Evolutionary conservation across 345 rosid species (phyloP).

Genomic region (Aurinia saxatilis): DNA sequence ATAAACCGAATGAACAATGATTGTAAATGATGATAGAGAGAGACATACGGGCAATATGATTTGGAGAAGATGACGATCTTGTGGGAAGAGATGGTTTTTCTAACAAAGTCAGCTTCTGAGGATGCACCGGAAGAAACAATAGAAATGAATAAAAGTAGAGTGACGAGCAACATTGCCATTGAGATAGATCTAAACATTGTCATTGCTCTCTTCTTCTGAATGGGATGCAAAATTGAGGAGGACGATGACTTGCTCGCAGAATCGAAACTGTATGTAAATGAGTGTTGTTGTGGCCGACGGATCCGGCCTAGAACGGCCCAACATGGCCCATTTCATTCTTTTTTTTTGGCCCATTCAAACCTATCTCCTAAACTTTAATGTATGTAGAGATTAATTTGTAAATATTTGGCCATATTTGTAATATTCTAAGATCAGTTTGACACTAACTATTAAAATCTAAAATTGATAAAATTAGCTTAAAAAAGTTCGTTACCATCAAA

Average conservation of each 20-base stretch:
- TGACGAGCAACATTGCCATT: constrained; percentile 4
- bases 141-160: constrained; percentile 18
- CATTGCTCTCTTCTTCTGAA: constrained; percentile 7
- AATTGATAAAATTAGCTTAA: not conserved
- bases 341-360: too few relatives aligned
- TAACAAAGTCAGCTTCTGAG: constrained; percentile 49
- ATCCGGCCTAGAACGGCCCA: not conserved
- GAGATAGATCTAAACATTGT: constrained; percentile 19
- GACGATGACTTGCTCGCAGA: not conserved
- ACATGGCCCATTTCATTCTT: too few relatives aligned
- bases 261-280: not conserved
- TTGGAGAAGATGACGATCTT: constrained; percentile 95
- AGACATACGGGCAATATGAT: constrained; percentile 83
- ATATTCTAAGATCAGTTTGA: too few relatives aligned
- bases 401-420: too few relatives aligned
- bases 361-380: too few relatives aligned
- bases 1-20: not conserved
- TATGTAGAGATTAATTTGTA: too few relatives aligned
- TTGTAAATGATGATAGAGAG: not conserved
- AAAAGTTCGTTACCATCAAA: not conserved
- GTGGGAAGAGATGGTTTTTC: constrained; percentile 72
- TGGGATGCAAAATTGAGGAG: not conserved
- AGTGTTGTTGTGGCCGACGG: not conserved
- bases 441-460: too few relatives aligned
- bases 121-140: constrained; percentile 25